Conservation (phyloP, 257 asterid species). For the Capsicum pubescens region DNA sequence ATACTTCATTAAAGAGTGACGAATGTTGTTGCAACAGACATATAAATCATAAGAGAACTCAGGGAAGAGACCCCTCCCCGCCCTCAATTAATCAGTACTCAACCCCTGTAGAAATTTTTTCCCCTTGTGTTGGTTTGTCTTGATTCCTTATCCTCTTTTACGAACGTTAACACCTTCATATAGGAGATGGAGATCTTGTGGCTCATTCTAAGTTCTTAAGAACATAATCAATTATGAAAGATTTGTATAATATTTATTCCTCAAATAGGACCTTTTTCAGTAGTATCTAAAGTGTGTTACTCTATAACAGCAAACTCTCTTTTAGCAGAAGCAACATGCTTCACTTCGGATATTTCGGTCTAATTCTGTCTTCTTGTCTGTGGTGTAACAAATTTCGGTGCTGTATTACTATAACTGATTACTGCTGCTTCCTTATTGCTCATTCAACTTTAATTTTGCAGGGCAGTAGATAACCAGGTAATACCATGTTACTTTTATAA, state of each 20-base stretch:
- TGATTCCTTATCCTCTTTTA: background rate
- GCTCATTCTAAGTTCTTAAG: background rate
- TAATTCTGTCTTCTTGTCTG: background rate
- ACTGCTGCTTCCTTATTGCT: background rate
- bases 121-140: background rate
- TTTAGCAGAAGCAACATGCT: background rate
- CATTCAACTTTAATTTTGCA: conserved; percentile 34
- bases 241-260: background rate
- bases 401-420: background rate
- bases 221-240: background rate
- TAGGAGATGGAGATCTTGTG: background rate
- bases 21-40: background rate
- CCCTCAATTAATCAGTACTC: background rate
- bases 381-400: background rate
- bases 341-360: background rate
- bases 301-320: background rate
- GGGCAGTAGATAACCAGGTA: conserved; percentile 57
- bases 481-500: background rate
- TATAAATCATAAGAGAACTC: background rate
- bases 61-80: background rate
- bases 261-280: background rate
- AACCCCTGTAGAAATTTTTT: background rate
- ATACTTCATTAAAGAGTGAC: background rate
- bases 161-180: background rate
- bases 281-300: background rate